Base-by-base conservation (phyloP, 1,284 basidiomycete species). In the Coniferiporia weirii region DNA sequence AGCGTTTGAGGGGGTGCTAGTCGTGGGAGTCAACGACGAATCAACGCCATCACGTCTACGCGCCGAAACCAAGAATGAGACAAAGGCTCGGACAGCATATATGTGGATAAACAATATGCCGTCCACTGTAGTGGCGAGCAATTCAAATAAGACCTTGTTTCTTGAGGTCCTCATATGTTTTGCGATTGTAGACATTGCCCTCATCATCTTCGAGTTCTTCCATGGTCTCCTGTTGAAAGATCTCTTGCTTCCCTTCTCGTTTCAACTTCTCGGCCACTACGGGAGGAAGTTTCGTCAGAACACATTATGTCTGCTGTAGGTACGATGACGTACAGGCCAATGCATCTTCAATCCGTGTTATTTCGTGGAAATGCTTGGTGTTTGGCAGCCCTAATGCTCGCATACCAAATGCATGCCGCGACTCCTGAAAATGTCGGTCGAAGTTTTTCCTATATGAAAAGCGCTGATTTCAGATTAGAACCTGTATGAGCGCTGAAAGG, bases 331-430 rank as follows among this genome's bases (percentile, higher is more conserved):
- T 69, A 96, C 94, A 78, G 50, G 94, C 85, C 61, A 98, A 83
- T 0, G 95, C 97, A 76, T 99, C 97, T 67, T 94, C 90, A 65
- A 99, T 99, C 55, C 89, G 84, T 19, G 95, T 99, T 64, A 99
- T 98, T 72, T 98, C 96, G 68, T 97, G 93, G 79, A 99, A 99
- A 74, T 99, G 97, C 71, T 96, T 96, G 1, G 95, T 98, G 67
- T 98, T 99, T 1, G 97, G 97, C 64, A 99, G 77, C 15, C 97
- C 97, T 34, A 99, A 79, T 3, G 97, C 96, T 45, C 95, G 87
- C 94, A 99, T 98, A 34, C 96, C 97, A 66, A 98, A 99, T 1
- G 96, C 93, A 75, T 99, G 97, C 57, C 95, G 81, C 43, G 92
- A 91, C 78, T 99, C 97, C 81, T 92, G 89, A 76, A 96, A 95